Evolutionary conservation across 495 filamentous ascomycete species (phyloP), one percentile per base, ranked within the genome.

Genomic region (Cudoniella acicularis): DNA sequence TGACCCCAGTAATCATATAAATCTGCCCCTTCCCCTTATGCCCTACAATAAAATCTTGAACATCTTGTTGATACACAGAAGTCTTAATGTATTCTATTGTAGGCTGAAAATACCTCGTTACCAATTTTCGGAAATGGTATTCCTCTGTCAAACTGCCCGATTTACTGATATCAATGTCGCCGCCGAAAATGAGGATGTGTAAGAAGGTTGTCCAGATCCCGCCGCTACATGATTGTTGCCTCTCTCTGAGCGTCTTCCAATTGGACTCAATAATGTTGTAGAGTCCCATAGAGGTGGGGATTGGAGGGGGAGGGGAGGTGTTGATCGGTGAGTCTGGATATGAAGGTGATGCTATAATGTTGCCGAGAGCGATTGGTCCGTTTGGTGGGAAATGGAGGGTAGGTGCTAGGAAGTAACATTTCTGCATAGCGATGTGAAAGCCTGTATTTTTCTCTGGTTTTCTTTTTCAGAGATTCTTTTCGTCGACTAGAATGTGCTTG

Each of bases 1-100:
- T 66, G 18, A 68, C 53, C 2, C 66, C 62, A 1, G 61, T 62
- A 13, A 68, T 60, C 54, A 68, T 59, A 46, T 68, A 66, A 21
- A 68, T 22, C n/a, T 51, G 51, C 4, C 22, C 40, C 26, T 17
- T 56, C 18, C 63, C 63, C 10, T 26, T 54, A 20, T 41, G 56
- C 11, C 49, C 26, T 27, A 23, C 51, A 2, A 60, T 43, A 16
- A 30, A 52, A 4, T 51, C 50, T 13, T 51, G 55, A 2, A 66
- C 45, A 26, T 41, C 6, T 4, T 42, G 17, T 1, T 47, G 30
- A 1, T 49, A 22, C 18, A 57, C 49, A 11, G 49, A 11, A 1
- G 43, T 26, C 2, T 16, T 27, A 9, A 59, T 22, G 13, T 53
- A 11, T 2, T 16, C 48, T 1, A 40, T 17, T 2, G 45, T 40